phyloP scores from a whole-genome alignment of 1,284 basidiomycete species.

The Pascua guehoae region DNA sequence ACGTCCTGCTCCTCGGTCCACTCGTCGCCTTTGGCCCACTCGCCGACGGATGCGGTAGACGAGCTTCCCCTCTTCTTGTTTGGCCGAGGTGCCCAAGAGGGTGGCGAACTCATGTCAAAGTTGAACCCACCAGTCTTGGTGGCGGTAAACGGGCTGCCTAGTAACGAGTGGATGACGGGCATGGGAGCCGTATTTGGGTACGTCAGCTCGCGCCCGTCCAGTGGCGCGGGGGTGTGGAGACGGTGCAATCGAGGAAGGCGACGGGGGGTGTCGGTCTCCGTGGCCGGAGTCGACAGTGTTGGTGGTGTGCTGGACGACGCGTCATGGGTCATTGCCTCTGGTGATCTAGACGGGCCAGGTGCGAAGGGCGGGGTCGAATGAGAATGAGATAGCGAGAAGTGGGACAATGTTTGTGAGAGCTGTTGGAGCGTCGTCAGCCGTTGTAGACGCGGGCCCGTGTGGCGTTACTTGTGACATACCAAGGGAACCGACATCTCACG shows the following conservation, averaged over 20 bases:
- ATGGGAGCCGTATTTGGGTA: slow-evolving; percentile 34
- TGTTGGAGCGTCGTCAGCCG: slow-evolving; percentile 12
- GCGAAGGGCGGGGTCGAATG: slow-evolving; percentile 21
- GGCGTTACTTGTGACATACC: slow-evolving; percentile 19
- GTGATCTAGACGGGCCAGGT: neutral
- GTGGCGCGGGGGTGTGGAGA: slow-evolving; percentile 10
- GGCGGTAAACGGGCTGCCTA: slow-evolving; percentile 37
- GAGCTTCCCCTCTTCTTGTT: neutral
- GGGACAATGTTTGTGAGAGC: slow-evolving; percentile 39
- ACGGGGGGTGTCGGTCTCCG: slow-evolving; percentile 11
- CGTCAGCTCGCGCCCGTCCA: slow-evolving; percentile 12
- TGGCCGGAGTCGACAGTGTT: slow-evolving; percentile 4
- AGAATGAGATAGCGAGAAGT: slow-evolving; percentile 36
- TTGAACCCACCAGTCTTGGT: slow-evolving; percentile 19
- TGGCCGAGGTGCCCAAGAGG: slow-evolving; percentile 1
- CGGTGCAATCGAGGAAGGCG: slow-evolving; percentile 3
- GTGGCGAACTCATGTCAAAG: slow-evolving; percentile 1
- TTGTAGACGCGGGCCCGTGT: neutral
- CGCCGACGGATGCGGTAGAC: no score
- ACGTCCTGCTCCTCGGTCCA: slow-evolving; percentile 7
- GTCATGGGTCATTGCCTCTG: slow-evolving; percentile 7
- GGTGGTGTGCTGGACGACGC: slow-evolving; percentile 13
- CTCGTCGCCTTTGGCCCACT: neutral
- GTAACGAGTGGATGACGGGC: slow-evolving; percentile 32
- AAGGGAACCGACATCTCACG: slow-evolving; percentile 42